Conservation (phyloP, 331 rosid species). For the Malus hybrid region DNA sequence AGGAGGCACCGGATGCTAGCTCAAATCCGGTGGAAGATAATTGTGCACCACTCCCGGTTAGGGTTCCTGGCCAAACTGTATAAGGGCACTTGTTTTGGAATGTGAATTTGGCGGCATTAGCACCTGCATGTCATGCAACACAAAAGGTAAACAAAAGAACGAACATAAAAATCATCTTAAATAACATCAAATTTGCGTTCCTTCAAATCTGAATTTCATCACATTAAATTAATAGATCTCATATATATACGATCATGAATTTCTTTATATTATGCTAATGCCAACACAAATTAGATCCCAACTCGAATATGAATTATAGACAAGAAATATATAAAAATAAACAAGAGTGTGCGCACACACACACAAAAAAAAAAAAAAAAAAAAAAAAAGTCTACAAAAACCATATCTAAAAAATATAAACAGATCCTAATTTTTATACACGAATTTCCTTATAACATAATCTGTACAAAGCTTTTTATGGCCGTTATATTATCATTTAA, state of each 20-base stretch:
- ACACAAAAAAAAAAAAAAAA: too few species aligned
- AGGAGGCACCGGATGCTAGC: slow-evolving; percentile 2
- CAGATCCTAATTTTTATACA: too few species aligned
- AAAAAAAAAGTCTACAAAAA: too few species aligned
- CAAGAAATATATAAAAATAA: too few species aligned
- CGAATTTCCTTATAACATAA: too few species aligned
- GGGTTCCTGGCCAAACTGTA: slow-evolving; percentile 23
- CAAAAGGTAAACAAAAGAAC: too few species aligned
- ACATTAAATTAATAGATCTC: neutral
- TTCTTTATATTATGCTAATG: neutral
- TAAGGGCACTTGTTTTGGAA: slow-evolving; percentile 12
- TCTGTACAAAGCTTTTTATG: too few species aligned
- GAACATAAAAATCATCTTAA: neutral
- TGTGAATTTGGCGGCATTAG: slow-evolving; percentile 11
- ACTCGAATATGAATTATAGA: neutral
- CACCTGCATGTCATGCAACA: neutral
- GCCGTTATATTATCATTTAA: too few species aligned
- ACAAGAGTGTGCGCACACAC: too few species aligned
- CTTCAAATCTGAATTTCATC: neutral
- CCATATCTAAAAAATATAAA: too few species aligned
- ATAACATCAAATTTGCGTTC: neutral
- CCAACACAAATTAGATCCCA: neutral
- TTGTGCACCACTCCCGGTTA: slow-evolving; percentile 10
- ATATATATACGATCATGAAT: neutral
- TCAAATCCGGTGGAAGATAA: slow-evolving; percentile 21